phyloP scores from a whole-genome alignment of 2,329 filamentous ascomycete species.

The Didymella exigua region DNA sequence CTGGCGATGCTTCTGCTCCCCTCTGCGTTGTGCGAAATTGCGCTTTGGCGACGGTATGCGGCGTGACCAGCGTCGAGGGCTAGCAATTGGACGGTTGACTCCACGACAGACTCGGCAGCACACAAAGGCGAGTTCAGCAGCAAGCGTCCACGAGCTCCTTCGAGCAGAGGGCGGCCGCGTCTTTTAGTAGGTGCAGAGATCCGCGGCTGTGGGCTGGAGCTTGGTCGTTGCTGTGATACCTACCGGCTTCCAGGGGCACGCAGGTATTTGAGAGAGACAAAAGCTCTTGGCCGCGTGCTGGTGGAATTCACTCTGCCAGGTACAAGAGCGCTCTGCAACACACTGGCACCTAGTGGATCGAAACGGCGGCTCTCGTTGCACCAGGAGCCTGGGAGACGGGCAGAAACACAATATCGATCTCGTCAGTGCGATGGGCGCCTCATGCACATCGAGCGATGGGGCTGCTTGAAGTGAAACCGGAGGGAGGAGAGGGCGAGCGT shows the following conservation, averaged over 20 bases:
- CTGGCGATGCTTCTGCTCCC: conserved; percentile 16
- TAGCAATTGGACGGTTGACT: conserved; percentile 39
- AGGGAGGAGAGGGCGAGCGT: conserved; percentile 38
- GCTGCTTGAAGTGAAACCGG: conserved; percentile 45
- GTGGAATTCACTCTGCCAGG: conserved; percentile 45
- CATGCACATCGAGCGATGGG: conserved; percentile 48
- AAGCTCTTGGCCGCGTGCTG: conserved; percentile 42
- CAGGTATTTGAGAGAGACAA: conserved; percentile 48
- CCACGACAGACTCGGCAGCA: conserved; percentile 44
- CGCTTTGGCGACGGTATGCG: conserved; percentile 22
- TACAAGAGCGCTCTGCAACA: conserved; percentile 49
- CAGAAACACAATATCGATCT: conserved; percentile 40
- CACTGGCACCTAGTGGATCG: conserved; percentile 42
- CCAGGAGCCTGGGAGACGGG: conserved; percentile 39
- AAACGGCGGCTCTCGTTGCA: conserved; percentile 49
- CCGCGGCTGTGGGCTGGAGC: conserved; percentile 42
- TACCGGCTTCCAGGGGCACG: conserved; percentile 43
- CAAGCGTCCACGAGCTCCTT: conserved; percentile 45
- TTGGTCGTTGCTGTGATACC: conserved; percentile 49
- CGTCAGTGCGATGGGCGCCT: conserved; percentile 45
- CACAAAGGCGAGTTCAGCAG: conserved; percentile 16
- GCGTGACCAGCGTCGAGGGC: conserved; percentile 33
- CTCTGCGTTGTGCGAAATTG: conserved; percentile 18
- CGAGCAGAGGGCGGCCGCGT: conserved; percentile 35
- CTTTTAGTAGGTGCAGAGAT: conserved; percentile 48